A percentile compares a stretch with the other conserved stretches of the same genome.
Evolutionary conservation across 2,329 filamentous ascomycete species (phyloP).

Genomic region (Penicillium sp.): DNA sequence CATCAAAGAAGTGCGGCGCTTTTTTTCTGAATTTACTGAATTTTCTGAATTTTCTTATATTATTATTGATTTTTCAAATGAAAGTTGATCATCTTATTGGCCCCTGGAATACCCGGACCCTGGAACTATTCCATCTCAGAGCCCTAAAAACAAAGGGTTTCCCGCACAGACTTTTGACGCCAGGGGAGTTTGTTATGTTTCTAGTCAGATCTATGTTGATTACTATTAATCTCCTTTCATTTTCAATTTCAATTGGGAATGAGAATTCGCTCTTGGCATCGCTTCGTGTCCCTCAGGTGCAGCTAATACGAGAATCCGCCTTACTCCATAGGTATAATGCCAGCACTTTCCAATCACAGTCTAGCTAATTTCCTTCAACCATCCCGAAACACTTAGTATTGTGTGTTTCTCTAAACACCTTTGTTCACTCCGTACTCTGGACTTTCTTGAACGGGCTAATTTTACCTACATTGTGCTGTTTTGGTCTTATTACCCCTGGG

Average conservation of each 20-base stretch:
- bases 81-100: slow-evolving; percentile 14
- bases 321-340: neutral
- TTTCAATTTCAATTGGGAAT: neutral
- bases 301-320: slow-evolving; percentile 5
- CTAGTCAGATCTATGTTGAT: neutral
- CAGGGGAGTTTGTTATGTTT: neutral
- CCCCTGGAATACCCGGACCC: slow-evolving; percentile 5
- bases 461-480: neutral
- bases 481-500: slow-evolving; percentile 6
- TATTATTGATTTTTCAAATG: slow-evolving; percentile 10
- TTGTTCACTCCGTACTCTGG: neutral
- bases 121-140: slow-evolving; percentile 20
- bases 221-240: neutral
- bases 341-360: neutral
- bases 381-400: neutral
- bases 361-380: neutral
- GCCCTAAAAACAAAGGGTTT: slow-evolving; percentile 11
- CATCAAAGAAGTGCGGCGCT: slow-evolving; percentile 3
- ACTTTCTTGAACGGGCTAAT: neutral
- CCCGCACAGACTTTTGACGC: slow-evolving; percentile 6
- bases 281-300: neutral
- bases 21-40: neutral
- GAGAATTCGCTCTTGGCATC: neutral
- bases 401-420: neutral
- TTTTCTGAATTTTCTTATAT: neutral